Base-by-base conservation (phyloP, 129 eudicot species). In the Logfia minima region DNA sequence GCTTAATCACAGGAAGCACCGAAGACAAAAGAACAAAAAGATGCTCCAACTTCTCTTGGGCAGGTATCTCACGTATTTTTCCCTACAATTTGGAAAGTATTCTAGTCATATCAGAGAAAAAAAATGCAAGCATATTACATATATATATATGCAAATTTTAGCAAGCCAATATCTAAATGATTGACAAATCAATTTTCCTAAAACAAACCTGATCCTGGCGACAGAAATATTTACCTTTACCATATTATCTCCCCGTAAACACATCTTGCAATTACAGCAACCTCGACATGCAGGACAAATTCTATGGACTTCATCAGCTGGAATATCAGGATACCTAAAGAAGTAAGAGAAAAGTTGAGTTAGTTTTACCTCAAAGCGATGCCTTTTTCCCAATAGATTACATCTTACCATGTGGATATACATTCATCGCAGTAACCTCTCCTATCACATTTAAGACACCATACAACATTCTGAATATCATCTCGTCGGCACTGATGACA, bases 211-310 rank as follows among this genome's bases (percentile, higher is more conserved):
- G 48, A 60, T 43, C 32, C 21, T 6, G 19, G 48, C 59, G 13
- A 79, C 56, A 70, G 39, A 64, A 67, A n/a, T 72, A 37, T n/a
- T 58, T 86, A 94, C 99, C 91, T 91, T 91, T 59, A 94, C 86
- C 56, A 94, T 77, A 82, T 91, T 94, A 86, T 94, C 97, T 8
- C 87, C 93, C 32, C 93, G 88, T 75, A 90, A 83, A 81, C 99
- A 94, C 72, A 86, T 83, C 79, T 87, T 89, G 84, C 99, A 94
- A 68, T 72, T 86, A 81, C 99, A 94, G 66, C 78, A 85, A 75
- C 94, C 96, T 62, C 99, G 96, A 83, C 99, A 94, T 73, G 94
- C 97, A 78, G 99, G 99, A 75, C 99, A 94, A 75, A 72, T 77
- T 77, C 75, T 89, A 82, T 76, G 89, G 37, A 91, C 85, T 75